Conservation (phyloP, 2,329 filamentous ascomycete species). For the Fusarium sp. region DNA sequence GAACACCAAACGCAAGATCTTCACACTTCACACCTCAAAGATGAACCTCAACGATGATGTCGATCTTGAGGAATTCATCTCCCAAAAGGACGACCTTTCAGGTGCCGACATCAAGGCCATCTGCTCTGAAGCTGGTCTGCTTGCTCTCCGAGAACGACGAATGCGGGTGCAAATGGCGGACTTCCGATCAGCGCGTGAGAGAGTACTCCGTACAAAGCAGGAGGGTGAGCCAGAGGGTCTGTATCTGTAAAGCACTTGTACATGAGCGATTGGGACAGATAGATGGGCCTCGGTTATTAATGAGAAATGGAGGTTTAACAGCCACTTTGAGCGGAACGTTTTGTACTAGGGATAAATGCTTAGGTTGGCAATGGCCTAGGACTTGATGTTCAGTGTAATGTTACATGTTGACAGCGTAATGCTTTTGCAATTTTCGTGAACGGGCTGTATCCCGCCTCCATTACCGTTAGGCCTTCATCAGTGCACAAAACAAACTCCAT, state of each 20-base stretch:
- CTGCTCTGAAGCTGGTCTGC: conserved; percentile 93
- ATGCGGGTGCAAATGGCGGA: conserved; percentile 99
- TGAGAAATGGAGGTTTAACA: conserved; percentile 34
- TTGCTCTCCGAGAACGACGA: conserved; percentile 91
- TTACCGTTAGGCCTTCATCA: neutral
- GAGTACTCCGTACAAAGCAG: conserved; percentile 97
- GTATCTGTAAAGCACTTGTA: conserved; percentile 79
- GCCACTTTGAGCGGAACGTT: neutral
- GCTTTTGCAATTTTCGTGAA: neutral
- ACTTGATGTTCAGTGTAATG: neutral
- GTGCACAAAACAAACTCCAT: neutral
- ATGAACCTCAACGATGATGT: conserved; percentile 97
- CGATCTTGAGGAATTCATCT: conserved; percentile 98
- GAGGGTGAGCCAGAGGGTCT: conserved; percentile 98
- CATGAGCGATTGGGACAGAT: conserved; percentile 30
- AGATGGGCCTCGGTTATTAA: conserved; percentile 34
- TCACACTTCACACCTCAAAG: conserved; percentile 96
- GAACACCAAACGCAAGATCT: conserved; percentile 97
- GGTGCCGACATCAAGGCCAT: conserved; percentile 99
- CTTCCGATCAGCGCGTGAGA: conserved; percentile 90
- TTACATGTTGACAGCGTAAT: conserved; percentile 2
- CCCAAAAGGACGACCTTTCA: conserved; percentile 95
- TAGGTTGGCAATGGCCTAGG: neutral
- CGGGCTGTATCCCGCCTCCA: neutral
- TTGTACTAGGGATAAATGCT: conserved; percentile 1